Evolutionary conservation across 1,139 yeast genomes (phyloP).

Genomic region (Pichia sp.): DNA sequence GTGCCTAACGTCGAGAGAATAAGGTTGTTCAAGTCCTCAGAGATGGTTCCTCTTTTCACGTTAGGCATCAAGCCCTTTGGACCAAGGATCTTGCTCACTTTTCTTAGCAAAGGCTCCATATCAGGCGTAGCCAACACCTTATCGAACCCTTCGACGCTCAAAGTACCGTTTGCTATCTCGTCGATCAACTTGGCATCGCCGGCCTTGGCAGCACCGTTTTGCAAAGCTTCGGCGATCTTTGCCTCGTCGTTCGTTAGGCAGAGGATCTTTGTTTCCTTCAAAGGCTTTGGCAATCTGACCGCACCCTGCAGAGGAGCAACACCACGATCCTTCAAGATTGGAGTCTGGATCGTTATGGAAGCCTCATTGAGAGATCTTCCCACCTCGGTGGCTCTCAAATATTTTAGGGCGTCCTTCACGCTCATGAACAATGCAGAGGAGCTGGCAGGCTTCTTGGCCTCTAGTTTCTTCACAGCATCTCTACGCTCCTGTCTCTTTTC

Average conservation of each 20-base stretch:
- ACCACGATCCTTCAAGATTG: slow-evolving; percentile 73
- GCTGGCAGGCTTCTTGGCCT: slow-evolving; percentile 46
- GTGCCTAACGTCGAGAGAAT: slow-evolving; percentile 60
- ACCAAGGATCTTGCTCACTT: slow-evolving; percentile 74
- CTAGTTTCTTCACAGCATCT: slow-evolving; percentile 34
- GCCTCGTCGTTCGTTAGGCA: slow-evolving; percentile 63
- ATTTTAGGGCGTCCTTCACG: slow-evolving; percentile 68
- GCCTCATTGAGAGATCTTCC: slow-evolving; percentile 71
- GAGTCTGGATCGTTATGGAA: slow-evolving; percentile 61
- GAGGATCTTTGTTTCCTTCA: slow-evolving; percentile 59
- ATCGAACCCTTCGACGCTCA: slow-evolving; percentile 53
- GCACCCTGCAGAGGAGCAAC: slow-evolving; percentile 70
- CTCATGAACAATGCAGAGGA: slow-evolving; percentile 65
- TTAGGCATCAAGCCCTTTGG: slow-evolving; percentile 89
- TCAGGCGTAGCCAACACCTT: slow-evolving; percentile 86
- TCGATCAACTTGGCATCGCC: slow-evolving; percentile 76
- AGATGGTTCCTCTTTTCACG: slow-evolving; percentile 81
- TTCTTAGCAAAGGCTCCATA: slow-evolving; percentile 53
- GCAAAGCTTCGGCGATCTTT: slow-evolving; percentile 47
- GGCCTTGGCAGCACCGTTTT: slow-evolving; percentile 54
- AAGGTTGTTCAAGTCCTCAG: slow-evolving; percentile 55
- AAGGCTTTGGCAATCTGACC: slow-evolving; percentile 72
- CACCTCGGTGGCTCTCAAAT: slow-evolving; percentile 83
- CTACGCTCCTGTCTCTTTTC: slow-evolving; percentile 26
- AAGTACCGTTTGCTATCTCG: slow-evolving; percentile 49